Evolutionary conservation across 306 rosid genomes (phyloP).

Genomic region (Acmispon strigosus): DNA sequence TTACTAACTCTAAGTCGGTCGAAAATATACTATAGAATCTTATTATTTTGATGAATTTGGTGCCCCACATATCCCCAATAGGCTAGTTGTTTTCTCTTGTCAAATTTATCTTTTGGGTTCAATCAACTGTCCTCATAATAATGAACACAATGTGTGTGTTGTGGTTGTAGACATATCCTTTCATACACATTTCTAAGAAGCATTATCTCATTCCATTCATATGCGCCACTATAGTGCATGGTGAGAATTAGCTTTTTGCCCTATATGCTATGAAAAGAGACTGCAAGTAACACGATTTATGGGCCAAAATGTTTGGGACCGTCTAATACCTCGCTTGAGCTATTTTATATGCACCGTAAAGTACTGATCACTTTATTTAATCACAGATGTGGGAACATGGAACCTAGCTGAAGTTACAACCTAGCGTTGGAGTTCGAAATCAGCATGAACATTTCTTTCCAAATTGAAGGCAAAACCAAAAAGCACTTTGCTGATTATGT

Average conservation of each 20-base stretch:
- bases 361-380: constrained; percentile 5
- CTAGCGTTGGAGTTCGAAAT: constrained; percentile 15
- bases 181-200: constrained; percentile 24
- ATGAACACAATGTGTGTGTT: constrained; percentile 12
- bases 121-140: constrained; percentile 22
- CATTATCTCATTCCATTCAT: constrained; percentile 19
- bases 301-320: constrained; percentile 24
- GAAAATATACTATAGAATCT: neutral
- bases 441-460: constrained; percentile 19
- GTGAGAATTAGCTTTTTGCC: constrained; percentile 18
- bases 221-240: constrained; percentile 4
- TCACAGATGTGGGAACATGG: constrained; percentile 14
- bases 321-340: neutral
- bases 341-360: neutral
- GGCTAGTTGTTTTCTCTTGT: neutral
- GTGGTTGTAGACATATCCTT: constrained; percentile 6
- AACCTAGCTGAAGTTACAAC: constrained; percentile 27
- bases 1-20: too few species aligned
- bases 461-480: constrained; percentile 32
- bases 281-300: constrained; percentile 20
- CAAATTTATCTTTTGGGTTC: neutral
- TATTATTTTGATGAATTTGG: neutral
- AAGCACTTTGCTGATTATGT: constrained; percentile 20
- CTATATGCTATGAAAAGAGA: constrained; percentile 31
- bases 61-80: neutral